Evolutionary conservation across 495 filamentous ascomycete genomes (phyloP).

Genomic region (Neurospora sp.): DNA sequence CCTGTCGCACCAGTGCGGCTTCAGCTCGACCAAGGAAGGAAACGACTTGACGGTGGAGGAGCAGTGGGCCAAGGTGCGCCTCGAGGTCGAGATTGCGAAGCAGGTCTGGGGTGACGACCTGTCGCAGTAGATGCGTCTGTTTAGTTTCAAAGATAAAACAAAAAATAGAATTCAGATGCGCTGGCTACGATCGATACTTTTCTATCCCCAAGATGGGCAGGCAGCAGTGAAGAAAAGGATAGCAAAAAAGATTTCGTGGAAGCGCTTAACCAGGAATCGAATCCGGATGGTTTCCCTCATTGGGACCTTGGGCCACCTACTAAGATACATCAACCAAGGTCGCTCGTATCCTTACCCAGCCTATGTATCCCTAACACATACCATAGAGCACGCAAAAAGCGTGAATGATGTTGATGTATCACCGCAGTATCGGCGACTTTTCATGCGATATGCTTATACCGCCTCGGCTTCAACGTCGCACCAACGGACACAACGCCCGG

Average conservation of each 20-base stretch:
- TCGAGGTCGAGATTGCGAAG: conserved; percentile 38
- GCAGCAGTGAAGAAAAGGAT: neutral
- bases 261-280: neutral
- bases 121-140: conserved; percentile 17
- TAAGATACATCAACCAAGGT: neutral
- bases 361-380: neutral
- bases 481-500: neutral
- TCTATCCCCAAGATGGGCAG: neutral
- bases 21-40: conserved; percentile 54
- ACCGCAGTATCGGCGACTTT: neutral
- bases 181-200: neutral
- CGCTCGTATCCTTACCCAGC: neutral
- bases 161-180: neutral
- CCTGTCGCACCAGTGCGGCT: conserved; percentile 59
- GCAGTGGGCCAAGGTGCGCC: conserved; percentile 41
- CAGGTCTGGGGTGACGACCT: conserved; percentile 37
- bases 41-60: conserved; percentile 51
- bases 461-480: neutral
- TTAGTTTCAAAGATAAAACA: neutral
- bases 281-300: neutral
- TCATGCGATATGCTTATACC: neutral
- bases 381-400: neutral
- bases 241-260: neutral
- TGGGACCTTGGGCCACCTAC: neutral
- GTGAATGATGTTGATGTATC: neutral